Evolutionary conservation across 1,284 basidiomycete species (phyloP).

Genomic region (Melanopsichium pennsylvanicum): DNA sequence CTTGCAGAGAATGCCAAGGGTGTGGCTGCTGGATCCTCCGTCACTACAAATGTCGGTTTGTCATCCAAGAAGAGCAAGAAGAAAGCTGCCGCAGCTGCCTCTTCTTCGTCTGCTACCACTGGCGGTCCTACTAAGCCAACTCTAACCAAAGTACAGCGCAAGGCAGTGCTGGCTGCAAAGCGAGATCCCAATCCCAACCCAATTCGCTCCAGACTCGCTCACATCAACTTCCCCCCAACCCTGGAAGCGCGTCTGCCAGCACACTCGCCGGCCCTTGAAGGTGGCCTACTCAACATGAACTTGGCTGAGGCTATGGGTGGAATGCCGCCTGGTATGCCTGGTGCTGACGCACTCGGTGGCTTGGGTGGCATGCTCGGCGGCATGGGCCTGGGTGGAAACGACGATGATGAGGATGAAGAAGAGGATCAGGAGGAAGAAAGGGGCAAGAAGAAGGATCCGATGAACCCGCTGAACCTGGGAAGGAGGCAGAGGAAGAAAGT

Average conservation of each 20-base stretch:
- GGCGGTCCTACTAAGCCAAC: conserved; percentile 26
- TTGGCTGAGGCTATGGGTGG: conserved; percentile 59
- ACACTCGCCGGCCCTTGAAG: conserved; percentile 57
- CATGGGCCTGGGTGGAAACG: conserved; percentile 58
- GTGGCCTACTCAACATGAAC: conserved; percentile 60
- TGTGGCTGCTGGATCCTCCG: conserved; percentile 12
- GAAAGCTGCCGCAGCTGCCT: conserved; percentile 10
- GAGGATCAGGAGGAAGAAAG: conserved; percentile 29
- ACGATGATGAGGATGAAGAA: conserved; percentile 55
- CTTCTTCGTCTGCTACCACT: conserved; percentile 1
- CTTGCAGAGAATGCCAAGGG: conserved; percentile 43
- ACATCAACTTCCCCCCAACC: conserved; percentile 40
- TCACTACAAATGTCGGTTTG: conserved; percentile 3
- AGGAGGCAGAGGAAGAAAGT: conserved; percentile 60
- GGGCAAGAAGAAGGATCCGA: conserved; percentile 44
- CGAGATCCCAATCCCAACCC: conserved; percentile 47
- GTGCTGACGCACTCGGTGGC: conserved; percentile 49
- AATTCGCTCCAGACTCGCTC: conserved; percentile 35
- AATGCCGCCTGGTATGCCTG: conserved; percentile 38
- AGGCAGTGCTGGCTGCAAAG: conserved; percentile 19
- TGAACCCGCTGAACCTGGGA: conserved; percentile 46
- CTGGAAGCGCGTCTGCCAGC: conserved; percentile 51
- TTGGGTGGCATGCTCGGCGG: conserved; percentile 61
- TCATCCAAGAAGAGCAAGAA: conserved; percentile 34
- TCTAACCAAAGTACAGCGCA: conserved; percentile 33